phyloP scores from a whole-genome alignment of 2,329 filamentous ascomycete species.

The Cladosporium sp. region DNA sequence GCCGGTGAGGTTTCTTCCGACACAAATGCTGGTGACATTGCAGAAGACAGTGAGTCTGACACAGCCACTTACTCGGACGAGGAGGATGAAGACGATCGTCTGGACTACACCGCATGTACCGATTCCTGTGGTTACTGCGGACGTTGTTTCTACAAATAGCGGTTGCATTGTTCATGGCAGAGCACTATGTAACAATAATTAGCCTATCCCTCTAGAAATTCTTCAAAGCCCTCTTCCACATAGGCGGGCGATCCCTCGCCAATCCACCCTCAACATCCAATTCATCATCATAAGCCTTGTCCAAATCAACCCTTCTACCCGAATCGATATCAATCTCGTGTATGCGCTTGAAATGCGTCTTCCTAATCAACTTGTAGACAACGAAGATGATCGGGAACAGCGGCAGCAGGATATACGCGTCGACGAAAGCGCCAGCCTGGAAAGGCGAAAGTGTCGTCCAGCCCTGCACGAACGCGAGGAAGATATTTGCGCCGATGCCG shows the following conservation, averaged over 20 bases:
- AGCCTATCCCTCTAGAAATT: not conserved
- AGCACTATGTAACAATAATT: not conserved
- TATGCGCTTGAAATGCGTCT: conserved; percentile 32
- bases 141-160: conserved; percentile 4
- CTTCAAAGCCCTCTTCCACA: conserved; percentile 14
- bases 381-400: conserved; percentile 45
- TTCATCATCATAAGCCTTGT: conserved; percentile 17
- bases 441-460: conserved; percentile 52
- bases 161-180: too few relatives aligned
- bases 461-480: conserved; percentile 49
- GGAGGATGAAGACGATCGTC: conserved; percentile 12
- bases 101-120: conserved; percentile 18
- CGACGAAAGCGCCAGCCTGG: conserved; percentile 47
- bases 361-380: conserved; percentile 43
- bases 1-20: not conserved
- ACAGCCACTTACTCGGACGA: conserved; percentile 7
- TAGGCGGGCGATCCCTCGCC: not conserved
- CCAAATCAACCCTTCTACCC: conserved; percentile 37
- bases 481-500: conserved; percentile 44
- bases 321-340: conserved; percentile 40
- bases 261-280: conserved; percentile 11
- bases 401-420: conserved; percentile 52
- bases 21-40: not conserved
- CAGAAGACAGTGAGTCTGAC: conserved; percentile 2
- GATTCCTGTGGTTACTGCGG: conserved; percentile 17